Evolutionary conservation across 2,329 filamentous ascomycete species (phyloP), one percentile per base, ranked within the genome.

Genomic region (Arthroderma sp.): DNA sequence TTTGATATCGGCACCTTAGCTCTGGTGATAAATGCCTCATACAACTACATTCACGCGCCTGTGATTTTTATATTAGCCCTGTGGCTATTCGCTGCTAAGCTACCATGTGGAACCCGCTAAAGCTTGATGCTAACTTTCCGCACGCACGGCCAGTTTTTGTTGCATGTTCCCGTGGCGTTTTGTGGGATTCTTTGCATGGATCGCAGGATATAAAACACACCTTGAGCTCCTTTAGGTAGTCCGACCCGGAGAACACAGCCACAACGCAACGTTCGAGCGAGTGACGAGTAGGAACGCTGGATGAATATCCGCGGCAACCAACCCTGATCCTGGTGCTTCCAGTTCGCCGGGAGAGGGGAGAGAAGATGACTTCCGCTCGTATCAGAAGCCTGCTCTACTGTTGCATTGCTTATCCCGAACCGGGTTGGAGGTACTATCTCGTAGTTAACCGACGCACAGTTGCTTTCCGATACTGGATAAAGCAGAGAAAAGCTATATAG

Each of bases 91-190:
- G 51, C 39, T 51, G 56, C 2, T 38, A 31, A 53, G 17, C 21
- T 41, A 39, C 23, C 37, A 25, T 44, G 51, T 33, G 57, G 39
- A 21, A 31, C 39, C 41, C 15, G 33, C 21, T 43, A 55, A 56
- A 52, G 53, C 57, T 58, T 58, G 56, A 47, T 23, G 21, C 37
- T 19, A 7, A 17, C 25, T 19, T 58, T 35, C 47, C 54, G 57
- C 53, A 56, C 57, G 57, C 53, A 58, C 38, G 33, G 28, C 51
- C 54, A 41, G 28, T 23, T 39, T 38, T 54, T 54, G 56, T 51
- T 44, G n/a, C 35, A 5, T 39, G 23, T 19, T 31, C 33, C 44
- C 28, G 55, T 47, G 39, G 53, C 43, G 39, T 44, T 47, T 54
- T 33, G 39, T 52, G 49, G 39, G 53, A 52, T 33, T 57, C 33